phyloP scores from a whole-genome alignment of 2,329 filamentous ascomycete species.

The Dactylellina cionopaga region DNA sequence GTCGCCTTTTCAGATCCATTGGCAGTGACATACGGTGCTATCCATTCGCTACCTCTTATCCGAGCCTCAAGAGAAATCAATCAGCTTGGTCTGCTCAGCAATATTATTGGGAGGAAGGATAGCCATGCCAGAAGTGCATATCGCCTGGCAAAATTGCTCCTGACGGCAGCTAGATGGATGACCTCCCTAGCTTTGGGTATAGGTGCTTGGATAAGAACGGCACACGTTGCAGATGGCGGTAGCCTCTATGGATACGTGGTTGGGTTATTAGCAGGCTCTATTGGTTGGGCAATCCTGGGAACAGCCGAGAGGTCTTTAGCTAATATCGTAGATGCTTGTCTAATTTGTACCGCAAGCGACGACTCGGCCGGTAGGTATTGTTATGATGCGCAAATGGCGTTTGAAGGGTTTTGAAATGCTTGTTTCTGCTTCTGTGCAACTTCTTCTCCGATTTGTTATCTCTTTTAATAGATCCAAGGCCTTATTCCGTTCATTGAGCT shows the following conservation, averaged over 20 bases:
- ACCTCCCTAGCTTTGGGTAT: conserved; percentile 92
- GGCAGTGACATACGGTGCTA: conserved; percentile 89
- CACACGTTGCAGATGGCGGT: conserved; percentile 79
- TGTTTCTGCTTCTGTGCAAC: neutral
- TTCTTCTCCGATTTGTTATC: neutral
- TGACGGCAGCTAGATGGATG: conserved; percentile 89
- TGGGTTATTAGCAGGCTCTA: conserved; percentile 88
- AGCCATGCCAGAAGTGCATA: conserved; percentile 69
- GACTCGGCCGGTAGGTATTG: conserved; percentile 72
- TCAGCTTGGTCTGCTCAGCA: conserved; percentile 79
- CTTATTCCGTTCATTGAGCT: too few species aligned
- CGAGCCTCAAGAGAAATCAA: conserved; percentile 80
- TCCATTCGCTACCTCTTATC: conserved; percentile 85
- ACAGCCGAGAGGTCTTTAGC: conserved; percentile 89
- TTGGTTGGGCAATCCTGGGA: conserved; percentile 91
- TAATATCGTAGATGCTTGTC: conserved; percentile 84
- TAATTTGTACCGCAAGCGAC: conserved; percentile 96
- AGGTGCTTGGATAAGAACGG: conserved; percentile 94
- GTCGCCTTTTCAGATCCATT: conserved; percentile 88
- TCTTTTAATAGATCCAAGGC: too few species aligned
- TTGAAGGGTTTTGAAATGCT: conserved; percentile 53
- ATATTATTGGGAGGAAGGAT: conserved; percentile 63
- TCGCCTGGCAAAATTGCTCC: conserved; percentile 85
- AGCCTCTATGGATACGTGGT: conserved; percentile 95
- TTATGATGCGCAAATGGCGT: conserved; percentile 65